Percentiles rank a stretch among this genome's conserved stretches.
Conservation (phyloP, 495 filamentous ascomycete genomes). For the Parathielavia hyrcaniae region DNA sequence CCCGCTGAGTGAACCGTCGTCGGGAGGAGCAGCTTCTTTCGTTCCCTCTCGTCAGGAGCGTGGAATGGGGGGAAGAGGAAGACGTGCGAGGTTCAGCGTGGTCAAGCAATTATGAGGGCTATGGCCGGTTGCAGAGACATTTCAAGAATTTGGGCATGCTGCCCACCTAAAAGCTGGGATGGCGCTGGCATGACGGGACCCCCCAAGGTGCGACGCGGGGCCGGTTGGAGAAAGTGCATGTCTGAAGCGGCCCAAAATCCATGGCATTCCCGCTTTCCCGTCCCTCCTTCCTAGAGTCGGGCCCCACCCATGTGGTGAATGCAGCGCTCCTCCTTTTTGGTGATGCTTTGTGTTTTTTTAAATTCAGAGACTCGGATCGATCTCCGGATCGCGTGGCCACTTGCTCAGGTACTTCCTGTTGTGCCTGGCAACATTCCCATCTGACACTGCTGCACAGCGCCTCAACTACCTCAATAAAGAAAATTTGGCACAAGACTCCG, state of each 20-base stretch:
- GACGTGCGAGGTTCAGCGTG: conserved; percentile 1
- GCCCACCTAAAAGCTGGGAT: conserved; percentile 11
- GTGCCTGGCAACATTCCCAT: too few relatives aligned
- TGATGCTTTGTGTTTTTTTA: too few relatives aligned
- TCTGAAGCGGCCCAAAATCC: conserved; percentile 27
- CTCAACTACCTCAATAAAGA: too few relatives aligned
- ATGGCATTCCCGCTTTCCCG: conserved; percentile 31
- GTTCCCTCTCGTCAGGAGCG: neutral
- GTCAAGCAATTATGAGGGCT: conserved; percentile 2
- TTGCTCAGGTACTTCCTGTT: too few relatives aligned
- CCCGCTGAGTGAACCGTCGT: neutral
- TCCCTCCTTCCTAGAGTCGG: conserved; percentile 6
- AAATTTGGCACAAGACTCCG: too few relatives aligned
- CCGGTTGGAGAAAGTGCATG: conserved; percentile 25
- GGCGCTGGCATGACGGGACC: conserved; percentile 13
- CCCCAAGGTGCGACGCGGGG: conserved; percentile 21
- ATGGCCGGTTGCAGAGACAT: neutral
- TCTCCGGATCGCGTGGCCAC: too few relatives aligned
- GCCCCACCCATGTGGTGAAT: conserved; percentile 1
- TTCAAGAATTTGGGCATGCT: conserved; percentile 6
- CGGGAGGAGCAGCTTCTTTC: too few relatives aligned
- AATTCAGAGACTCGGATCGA: too few relatives aligned
- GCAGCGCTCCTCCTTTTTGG: neutral
- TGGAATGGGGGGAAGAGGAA: neutral
- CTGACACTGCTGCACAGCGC: too few relatives aligned